These are phyloP conservation scores for Boechera retrofracta DNA, from an alignment of 345 rosid genomes.

Conservation along the genomic window DNA sequence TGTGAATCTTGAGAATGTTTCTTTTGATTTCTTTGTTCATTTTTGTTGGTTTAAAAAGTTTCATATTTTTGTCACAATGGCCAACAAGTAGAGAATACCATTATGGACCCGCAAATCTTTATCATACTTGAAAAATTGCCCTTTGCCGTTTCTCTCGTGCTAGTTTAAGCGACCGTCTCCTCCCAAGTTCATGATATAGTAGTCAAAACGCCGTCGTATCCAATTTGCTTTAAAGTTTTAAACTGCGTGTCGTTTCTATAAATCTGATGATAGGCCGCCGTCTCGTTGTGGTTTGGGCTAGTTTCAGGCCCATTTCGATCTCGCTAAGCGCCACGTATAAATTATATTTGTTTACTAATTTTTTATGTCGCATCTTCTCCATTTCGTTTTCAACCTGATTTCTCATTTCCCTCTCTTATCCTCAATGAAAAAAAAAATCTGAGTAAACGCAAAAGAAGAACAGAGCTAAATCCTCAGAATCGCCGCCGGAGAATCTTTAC, in stretches of 20 bases:
- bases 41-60: constrained; percentile 30
- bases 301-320: constrained; percentile 13
- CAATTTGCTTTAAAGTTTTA: too few species aligned
- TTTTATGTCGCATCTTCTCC: constrained; percentile 32
- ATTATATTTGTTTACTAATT: not conserved
- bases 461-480: constrained; percentile 33
- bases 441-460: constrained; percentile 7
- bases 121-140: not conserved
- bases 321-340: constrained; percentile 22
- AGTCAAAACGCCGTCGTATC: not conserved
- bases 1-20: constrained; percentile 23
- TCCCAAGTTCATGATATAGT: not conserved
- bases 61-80: constrained; percentile 26
- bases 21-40: constrained; percentile 3
- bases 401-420: constrained; percentile 48
- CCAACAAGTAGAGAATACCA: constrained; percentile 31
- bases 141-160: not conserved
- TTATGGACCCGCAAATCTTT: constrained; percentile 13
- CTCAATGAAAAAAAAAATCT: constrained; percentile 37
- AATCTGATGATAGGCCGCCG: not conserved
- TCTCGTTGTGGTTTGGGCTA: constrained; percentile 26
- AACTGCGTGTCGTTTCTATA: constrained; percentile 5
- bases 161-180: not conserved
- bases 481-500: constrained; percentile 39
- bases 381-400: constrained; percentile 48